Base-by-base conservation (phyloP, 768 basidiomycete species). In the Amanita muscaria region DNA sequence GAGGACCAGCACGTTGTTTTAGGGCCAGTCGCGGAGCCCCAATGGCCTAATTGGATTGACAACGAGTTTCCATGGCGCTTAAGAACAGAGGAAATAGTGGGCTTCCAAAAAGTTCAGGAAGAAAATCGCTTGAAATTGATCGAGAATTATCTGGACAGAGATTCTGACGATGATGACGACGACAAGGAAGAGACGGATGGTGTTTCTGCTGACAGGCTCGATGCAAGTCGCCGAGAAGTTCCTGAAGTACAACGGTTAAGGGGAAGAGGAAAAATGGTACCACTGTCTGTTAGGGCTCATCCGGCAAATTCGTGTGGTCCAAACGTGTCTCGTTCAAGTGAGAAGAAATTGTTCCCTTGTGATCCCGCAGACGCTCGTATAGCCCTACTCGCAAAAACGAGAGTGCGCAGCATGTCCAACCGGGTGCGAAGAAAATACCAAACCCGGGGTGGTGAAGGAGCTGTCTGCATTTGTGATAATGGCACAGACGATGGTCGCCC, bases 321-420 rank as follows among this genome's bases (percentile, higher is more conserved):
- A 5, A 61, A 58, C 45, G 57, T 52, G 40, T 51, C 54, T 30
- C 45, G 46, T 39, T 49, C 46, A 49, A 47, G 46, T 42, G 36
- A 52, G 49, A 59, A 56, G 49, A 65, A 53, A 48, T 51, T 70
- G 39, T 66, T 80, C 50, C 73, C 76, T 1, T 77, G 69, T 49
- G 85, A 88, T 58, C 83, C 84, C 3, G 83, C 80, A 2, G 86
- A 89, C 54, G 88, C 88, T 0, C 73, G 79, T 38, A 75, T 76
- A 1, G 87, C 84, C 4, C 64, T 89, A 25, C 62, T 86, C 40
- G 79, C 84, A 4, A 87, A 86, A 61, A 78, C 70, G 53, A 80
- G 77, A 15, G 77, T 83, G 6, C 74, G 83, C 3, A 69, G 74
- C 3, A 59, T 85, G 27, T 76, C 76, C 0, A 73, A 71, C 47